These are phyloP conservation scores for Colletotrichum liaoningense DNA, from an alignment of 2,329 filamentous ascomycete genomes.

Conservation along the genomic window DNA sequence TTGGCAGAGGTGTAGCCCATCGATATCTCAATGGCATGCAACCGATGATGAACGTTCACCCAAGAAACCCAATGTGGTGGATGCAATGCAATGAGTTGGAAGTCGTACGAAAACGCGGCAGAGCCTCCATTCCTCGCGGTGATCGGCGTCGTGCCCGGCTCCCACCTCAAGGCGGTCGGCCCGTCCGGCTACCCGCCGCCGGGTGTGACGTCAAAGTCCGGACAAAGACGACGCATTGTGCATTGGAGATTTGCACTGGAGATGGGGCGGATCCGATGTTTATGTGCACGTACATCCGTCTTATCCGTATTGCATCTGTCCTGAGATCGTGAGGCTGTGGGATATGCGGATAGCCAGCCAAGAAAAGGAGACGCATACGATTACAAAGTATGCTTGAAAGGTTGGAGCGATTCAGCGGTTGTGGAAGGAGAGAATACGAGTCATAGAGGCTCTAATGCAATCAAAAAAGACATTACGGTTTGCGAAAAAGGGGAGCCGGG, in stretches of 20 bases:
- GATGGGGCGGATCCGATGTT: neutral
- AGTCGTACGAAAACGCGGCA: neutral
- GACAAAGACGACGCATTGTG: neutral
- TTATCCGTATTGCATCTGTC: neutral
- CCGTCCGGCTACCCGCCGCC: neutral
- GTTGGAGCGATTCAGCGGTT: neutral
- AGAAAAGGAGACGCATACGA: neutral
- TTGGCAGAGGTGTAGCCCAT: neutral
- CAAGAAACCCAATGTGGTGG: neutral
- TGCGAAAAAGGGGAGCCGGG: slow-evolving; percentile 1
- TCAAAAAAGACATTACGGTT: slow-evolving; percentile 24
- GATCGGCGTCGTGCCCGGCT: neutral
- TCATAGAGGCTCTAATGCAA: slow-evolving; percentile 15
- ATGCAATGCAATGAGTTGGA: neutral
- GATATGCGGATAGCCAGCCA: neutral
- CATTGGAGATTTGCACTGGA: slow-evolving; percentile 1
- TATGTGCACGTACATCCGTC: neutral
- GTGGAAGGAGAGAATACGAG: neutral
- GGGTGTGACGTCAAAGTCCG: neutral
- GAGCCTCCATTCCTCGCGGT: neutral
- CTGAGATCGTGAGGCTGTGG: neutral
- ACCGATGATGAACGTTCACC: neutral
- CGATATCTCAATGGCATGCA: neutral
- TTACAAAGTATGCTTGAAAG: neutral
- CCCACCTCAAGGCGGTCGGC: neutral